Evolutionary conservation across 208 protist species (phyloP), one percentile per base, ranked within the genome.

Genomic region (Wallacemonas sp.): DNA sequence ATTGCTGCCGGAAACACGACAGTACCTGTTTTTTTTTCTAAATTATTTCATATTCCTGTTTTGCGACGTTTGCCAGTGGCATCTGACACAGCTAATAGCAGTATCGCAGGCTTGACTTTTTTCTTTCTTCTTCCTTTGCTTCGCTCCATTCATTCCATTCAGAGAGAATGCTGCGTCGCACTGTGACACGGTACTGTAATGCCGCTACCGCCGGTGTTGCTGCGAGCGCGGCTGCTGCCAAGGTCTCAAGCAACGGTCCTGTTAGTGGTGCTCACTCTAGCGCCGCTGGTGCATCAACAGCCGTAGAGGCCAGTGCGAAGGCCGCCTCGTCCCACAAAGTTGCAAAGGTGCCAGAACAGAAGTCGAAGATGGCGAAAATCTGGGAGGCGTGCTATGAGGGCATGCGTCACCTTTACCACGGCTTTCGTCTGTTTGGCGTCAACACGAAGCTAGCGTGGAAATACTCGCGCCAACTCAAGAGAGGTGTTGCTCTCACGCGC

Each of bases 381-480:
- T 62, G 59, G 19, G 62, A 84, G 34, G 54, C 68, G 3, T 66
- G 49, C 11, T 72, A 75, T 60, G 87, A 96, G 63, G 87, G 73
- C 5, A 42, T 89, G 44, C 84, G 90, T 21, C 90, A 96, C 45
- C 33, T 96, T 2, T 96, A 96, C 65, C 90, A 96, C 56, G 90
- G 90, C 17, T 96, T 96, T 66, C 87, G 84, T 14, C 67, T 96
- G 17, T 96, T 96, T 62, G 91, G 90, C 61, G 77, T 94, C 53
- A 96, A 96, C 68, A 94, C 88, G 31, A 75, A 79, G 9, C 75
- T 96, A 36, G 90, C 90, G 22, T 94, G 88, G 88, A 90, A 87
- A 66, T 94, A 94, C 66, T 92, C 85, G 24, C 81, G 86, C 11
- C 90, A 91, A 53, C 73, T 96, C 41, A 92, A 91, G 67, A 74